Evolutionary conservation across 352 stramenopile species (phyloP).

Genomic region (Phytophthora syringae): DNA sequence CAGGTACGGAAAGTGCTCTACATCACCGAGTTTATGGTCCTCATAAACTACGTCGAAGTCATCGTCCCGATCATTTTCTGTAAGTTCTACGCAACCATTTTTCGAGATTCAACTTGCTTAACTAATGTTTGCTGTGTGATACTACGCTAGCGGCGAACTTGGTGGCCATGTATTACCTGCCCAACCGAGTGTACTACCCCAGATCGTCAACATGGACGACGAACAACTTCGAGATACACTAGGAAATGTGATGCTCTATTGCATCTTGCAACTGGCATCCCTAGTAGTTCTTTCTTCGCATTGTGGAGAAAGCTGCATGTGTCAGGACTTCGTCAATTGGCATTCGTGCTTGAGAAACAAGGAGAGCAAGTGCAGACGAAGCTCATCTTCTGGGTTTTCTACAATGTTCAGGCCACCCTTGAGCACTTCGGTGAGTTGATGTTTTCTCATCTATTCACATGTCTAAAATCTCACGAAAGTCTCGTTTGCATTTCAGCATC

Average conservation of each 20-base stretch:
- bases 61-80: constrained; percentile 52
- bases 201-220: constrained; percentile 30
- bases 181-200: constrained; percentile 39
- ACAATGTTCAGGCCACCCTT: constrained; percentile 37
- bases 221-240: constrained; percentile 19
- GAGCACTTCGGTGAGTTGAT: constrained; percentile 36
- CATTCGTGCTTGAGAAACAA: constrained; percentile 49
- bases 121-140: not conserved
- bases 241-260: constrained; percentile 41
- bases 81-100: constrained; percentile 21
- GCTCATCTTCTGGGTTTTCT: constrained; percentile 51
- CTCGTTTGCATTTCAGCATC: constrained; percentile 8
- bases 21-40: constrained; percentile 50
- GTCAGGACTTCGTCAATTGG: constrained; percentile 33
- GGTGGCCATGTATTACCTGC: constrained; percentile 34
- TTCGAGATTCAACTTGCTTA: not conserved
- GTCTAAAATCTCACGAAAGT: no score
- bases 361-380: constrained; percentile 40
- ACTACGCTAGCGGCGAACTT: constrained; percentile 24
- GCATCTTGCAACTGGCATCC: constrained; percentile 43
- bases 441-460: not conserved
- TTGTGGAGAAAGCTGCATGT: constrained; percentile 33
- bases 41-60: constrained; percentile 52
- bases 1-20: constrained; percentile 39
- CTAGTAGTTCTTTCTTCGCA: constrained; percentile 35